A percentile compares a stretch with the other conserved stretches of the same genome.
Conservation (phyloP, 2,329 filamentous ascomycete genomes). For the Diaporthe eres region DNA sequence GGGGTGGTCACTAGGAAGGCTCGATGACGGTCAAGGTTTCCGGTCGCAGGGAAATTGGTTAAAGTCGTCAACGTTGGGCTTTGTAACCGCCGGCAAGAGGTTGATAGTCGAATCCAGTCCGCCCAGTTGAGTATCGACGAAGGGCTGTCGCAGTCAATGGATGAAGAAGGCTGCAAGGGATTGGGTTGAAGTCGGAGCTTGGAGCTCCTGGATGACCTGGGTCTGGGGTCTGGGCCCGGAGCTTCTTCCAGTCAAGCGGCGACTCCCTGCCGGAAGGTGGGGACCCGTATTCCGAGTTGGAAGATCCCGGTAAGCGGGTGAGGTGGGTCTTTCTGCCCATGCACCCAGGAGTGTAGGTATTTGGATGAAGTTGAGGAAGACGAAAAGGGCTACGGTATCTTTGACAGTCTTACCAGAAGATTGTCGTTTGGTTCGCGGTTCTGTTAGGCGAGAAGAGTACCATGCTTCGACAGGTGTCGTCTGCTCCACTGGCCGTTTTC, state of each 20-base stretch:
- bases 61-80: background rate
- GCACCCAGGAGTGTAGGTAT: background rate
- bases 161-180: conserved; percentile 10
- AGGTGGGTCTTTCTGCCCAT: background rate
- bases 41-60: background rate
- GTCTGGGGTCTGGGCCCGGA: conserved; percentile 29
- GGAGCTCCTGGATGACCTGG: conserved; percentile 24
- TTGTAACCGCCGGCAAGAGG: background rate
- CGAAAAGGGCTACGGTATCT: background rate
- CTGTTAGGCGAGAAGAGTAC: background rate
- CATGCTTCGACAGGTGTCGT: background rate
- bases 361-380: background rate
- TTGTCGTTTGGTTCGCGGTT: background rate
- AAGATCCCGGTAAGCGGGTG: conserved; percentile 20
- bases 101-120: background rate
- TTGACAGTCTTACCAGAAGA: background rate
- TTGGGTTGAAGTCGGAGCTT: conserved; percentile 25
- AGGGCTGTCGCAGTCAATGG: background rate
- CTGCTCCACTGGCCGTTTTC: background rate
- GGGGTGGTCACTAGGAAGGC: background rate
- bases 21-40: background rate
- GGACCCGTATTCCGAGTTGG: conserved; percentile 16
- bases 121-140: background rate
- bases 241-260: conserved; percentile 25
- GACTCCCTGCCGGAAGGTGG: conserved; percentile 22